phyloP scores from a whole-genome alignment of 345 rosid genomes.

The Populus tremula region DNA sequence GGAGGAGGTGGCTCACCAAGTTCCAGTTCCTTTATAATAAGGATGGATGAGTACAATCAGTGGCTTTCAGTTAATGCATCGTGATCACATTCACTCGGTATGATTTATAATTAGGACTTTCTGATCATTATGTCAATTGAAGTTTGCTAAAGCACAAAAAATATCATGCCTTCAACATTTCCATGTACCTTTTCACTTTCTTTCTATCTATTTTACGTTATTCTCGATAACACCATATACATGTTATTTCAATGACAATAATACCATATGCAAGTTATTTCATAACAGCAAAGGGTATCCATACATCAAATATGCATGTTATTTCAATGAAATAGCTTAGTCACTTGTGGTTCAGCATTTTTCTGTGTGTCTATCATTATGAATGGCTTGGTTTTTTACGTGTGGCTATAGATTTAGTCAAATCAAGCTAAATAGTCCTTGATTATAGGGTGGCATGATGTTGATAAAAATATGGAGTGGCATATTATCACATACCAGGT shows the following conservation, averaged over 20 bases:
- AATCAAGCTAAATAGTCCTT: neutral
- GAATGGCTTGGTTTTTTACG: neutral
- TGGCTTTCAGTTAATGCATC: conserved; percentile 42
- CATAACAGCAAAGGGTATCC: neutral
- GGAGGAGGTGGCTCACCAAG: conserved; percentile 75
- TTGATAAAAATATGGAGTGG: neutral
- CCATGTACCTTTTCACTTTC: neutral
- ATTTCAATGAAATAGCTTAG: neutral
- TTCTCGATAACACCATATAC: neutral
- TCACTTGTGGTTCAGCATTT: neutral
- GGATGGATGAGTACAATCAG: conserved; percentile 81
- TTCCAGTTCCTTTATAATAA: conserved; percentile 83
- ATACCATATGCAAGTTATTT: neutral
- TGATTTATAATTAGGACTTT: neutral
- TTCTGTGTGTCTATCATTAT: neutral
- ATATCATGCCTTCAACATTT: neutral
- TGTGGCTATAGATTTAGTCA: neutral
- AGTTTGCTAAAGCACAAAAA: neutral
- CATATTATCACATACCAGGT: neutral
- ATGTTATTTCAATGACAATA: neutral
- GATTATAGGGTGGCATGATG: neutral
- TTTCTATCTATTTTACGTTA: neutral
- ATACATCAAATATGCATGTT: too few relatives aligned
- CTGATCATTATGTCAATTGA: neutral
- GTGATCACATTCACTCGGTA: neutral